A percentile compares a stretch with the other conserved stretches of the same genome.
Evolutionary conservation across 2,329 filamentous ascomycete genomes (phyloP).

Genomic region (Dactylellina parvicollis): DNA sequence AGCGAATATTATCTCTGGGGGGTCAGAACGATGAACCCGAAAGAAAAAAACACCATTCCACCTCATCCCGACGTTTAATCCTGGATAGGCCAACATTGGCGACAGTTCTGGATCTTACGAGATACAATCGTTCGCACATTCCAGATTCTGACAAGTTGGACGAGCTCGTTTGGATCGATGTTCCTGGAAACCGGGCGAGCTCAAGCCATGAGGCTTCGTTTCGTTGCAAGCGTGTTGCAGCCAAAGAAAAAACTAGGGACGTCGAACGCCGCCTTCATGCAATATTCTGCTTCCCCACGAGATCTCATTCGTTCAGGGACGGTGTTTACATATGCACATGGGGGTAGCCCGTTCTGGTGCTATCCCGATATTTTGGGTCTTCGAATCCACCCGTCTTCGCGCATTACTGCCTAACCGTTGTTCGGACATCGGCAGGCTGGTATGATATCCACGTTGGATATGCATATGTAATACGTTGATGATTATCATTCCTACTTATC

Average conservation of each 20-base stretch:
- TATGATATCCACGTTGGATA: not conserved
- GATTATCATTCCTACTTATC: too few relatives aligned
- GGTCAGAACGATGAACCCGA: too few relatives aligned
- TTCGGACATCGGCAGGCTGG: constrained; percentile 11
- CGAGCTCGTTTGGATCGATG: constrained; percentile 25
- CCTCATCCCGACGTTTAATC: too few relatives aligned
- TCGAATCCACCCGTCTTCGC: constrained; percentile 31
- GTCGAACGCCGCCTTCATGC: constrained; percentile 24
- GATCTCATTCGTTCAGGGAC: constrained; percentile 39
- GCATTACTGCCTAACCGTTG: constrained; percentile 29
- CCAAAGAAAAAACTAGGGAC: constrained; percentile 21
- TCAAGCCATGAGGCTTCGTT: constrained; percentile 17
- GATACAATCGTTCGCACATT: constrained; percentile 7
- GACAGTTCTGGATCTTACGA: constrained; percentile 2
- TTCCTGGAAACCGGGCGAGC: not conserved
- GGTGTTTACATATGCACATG: not conserved
- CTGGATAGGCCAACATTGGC: too few relatives aligned
- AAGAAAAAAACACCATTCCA: too few relatives aligned
- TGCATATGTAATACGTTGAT: not conserved
- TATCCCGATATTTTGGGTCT: constrained; percentile 30
- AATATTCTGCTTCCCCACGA: constrained; percentile 50
- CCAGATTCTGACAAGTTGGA: constrained; percentile 6
- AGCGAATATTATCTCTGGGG: constrained; percentile 35
- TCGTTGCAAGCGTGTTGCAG: too few relatives aligned
- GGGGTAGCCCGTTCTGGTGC: constrained; percentile 23